Evolutionary conservation across 75 land plant genomes (phyloP).

Genomic region (Azolla pinnata): DNA sequence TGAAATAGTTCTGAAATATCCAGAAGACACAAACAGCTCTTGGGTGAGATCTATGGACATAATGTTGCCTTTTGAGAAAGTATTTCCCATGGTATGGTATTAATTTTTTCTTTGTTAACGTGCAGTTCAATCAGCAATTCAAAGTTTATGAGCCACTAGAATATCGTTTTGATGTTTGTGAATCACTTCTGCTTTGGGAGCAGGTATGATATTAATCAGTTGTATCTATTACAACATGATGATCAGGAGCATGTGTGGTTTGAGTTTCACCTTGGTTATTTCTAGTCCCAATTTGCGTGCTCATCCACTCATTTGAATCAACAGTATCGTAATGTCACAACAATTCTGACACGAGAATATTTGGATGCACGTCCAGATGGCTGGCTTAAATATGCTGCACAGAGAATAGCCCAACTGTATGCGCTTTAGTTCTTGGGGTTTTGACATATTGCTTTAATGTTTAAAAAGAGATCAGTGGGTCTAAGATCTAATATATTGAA

Average conservation of each 20-base stretch:
- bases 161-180: conserved; percentile 83
- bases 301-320: too few species aligned
- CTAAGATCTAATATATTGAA: conserved; percentile 3
- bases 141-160: conserved; percentile 81
- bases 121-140: conserved; percentile 79
- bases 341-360: conserved; percentile 84
- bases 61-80: not conserved
- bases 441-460: not conserved
- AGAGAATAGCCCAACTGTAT: conserved; percentile 90
- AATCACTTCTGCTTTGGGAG: conserved; percentile 82
- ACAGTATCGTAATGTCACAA: conserved; percentile 96
- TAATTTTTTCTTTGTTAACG: not conserved
- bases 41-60: conserved; percentile 43
- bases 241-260: too few species aligned
- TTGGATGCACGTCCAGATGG: conserved; percentile 89
- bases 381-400: conserved; percentile 89
- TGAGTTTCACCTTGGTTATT: too few species aligned
- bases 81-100: conserved; percentile 6
- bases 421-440: not conserved
- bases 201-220: conserved; percentile 39
- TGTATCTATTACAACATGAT: not conserved
- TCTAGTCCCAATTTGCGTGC: too few species aligned
- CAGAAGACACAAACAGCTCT: conserved; percentile 84
- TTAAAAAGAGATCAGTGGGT: not conserved
- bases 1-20: conserved; percentile 67